Percentiles rank a stretch among this genome's conserved stretches.
Evolutionary conservation across 805 yeast genomes (phyloP).

Genomic region (Metschnikowia orientalis): DNA sequence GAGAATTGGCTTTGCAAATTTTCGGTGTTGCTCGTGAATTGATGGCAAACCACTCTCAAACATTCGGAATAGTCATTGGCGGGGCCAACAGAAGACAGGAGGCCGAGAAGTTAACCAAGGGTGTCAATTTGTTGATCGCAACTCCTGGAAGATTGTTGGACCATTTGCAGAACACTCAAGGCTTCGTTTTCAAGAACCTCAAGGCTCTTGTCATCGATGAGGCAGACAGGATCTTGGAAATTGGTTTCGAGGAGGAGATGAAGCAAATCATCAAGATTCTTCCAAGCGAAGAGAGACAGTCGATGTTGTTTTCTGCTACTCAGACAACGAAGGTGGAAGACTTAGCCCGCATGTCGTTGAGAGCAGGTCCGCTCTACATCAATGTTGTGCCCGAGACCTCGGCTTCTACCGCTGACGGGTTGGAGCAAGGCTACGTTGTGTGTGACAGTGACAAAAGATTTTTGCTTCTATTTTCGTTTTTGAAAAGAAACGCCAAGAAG

Average conservation of each 20-base stretch:
- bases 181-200: slow-evolving; percentile 89
- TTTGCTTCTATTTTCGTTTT: slow-evolving; percentile 81
- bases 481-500: slow-evolving; percentile 89
- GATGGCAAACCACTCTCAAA: slow-evolving; percentile 86
- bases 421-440: slow-evolving; percentile 97
- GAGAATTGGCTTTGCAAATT: slow-evolving; percentile 95
- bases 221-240: slow-evolving; percentile 96
- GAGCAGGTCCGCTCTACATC: slow-evolving; percentile 90
- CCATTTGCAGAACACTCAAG: slow-evolving; percentile 92
- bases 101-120: slow-evolving; percentile 89
- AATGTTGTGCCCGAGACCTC: slow-evolving; percentile 84
- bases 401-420: slow-evolving; percentile 89
- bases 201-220: slow-evolving; percentile 94
- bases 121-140: slow-evolving; percentile 90
- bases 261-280: slow-evolving; percentile 89
- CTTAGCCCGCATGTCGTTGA: slow-evolving; percentile 90
- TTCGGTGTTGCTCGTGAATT: slow-evolving; percentile 97
- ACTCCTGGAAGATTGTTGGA: slow-evolving; percentile 97
- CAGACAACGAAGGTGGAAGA: slow-evolving; percentile 99
- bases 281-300: slow-evolving; percentile 89
- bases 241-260: slow-evolving; percentile 99
- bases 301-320: slow-evolving; percentile 98
- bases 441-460: slow-evolving; percentile 96
- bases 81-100: slow-evolving; percentile 98
- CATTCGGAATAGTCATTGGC: slow-evolving; percentile 95